Evolutionary conservation across 805 yeast species (phyloP).

Genomic region (Myxozyma mucilagina): DNA sequence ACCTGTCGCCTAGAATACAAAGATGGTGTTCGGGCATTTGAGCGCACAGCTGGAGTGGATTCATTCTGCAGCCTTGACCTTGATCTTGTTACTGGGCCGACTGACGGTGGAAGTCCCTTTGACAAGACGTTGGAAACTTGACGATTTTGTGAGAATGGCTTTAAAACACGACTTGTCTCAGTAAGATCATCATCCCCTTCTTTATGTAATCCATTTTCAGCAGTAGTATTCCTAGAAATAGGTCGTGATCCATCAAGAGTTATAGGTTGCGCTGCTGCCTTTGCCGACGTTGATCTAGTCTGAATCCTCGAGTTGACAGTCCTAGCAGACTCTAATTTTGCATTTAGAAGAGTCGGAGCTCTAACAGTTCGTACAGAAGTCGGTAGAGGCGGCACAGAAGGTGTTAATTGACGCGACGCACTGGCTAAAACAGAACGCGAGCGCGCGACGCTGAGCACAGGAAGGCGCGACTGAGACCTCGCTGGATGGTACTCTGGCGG

Average conservation of each 20-base stretch:
- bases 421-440: conserved; percentile 5
- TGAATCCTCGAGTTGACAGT: not conserved
- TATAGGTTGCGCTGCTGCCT: not conserved
- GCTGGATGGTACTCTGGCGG: conserved; percentile 8
- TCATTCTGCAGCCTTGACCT: not conserved
- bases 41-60: not conserved
- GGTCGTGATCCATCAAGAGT: conserved; percentile 6
- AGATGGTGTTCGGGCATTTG: not conserved
- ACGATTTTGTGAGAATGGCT: conserved; percentile 8
- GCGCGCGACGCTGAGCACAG: conserved; percentile 6
- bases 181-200: not conserved
- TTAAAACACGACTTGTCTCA: not conserved
- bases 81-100: conserved; percentile 10
- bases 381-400: not conserved
- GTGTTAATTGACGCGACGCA: not conserved
- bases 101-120: not conserved
- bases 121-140: not conserved
- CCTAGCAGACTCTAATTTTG: conserved; percentile 10
- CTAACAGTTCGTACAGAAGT: not conserved
- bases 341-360: conserved; percentile 15
- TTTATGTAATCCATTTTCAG: not conserved
- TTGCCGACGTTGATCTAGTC: conserved; percentile 5
- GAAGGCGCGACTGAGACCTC: conserved; percentile 18
- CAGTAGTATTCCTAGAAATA: not conserved
- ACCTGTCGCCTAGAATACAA: not conserved